Evolutionary conservation across 2,329 filamentous ascomycete species (phyloP).

Genomic region (Curvularia hawaiiensis): DNA sequence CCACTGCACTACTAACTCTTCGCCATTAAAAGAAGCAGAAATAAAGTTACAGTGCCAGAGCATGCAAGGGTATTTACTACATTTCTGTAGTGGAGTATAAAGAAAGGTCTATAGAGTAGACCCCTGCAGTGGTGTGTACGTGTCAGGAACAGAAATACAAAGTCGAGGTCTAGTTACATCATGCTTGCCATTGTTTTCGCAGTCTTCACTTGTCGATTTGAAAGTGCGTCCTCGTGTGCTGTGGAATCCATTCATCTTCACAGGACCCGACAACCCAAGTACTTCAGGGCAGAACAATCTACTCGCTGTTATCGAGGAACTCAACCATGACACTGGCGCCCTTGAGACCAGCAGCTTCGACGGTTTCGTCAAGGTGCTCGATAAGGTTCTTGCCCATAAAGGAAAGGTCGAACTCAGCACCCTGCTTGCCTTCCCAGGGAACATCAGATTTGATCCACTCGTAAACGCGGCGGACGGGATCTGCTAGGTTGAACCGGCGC

Average conservation of each 20-base stretch:
- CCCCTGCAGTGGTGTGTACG: neutral
- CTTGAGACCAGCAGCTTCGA: constrained; percentile 83
- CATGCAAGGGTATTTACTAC: constrained; percentile 18
- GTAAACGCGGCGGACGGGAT: constrained; percentile 82
- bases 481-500: constrained; percentile 77
- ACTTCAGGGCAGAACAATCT: neutral
- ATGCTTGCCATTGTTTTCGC: neutral
- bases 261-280: neutral
- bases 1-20: neutral
- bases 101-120: constrained; percentile 16
- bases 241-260: neutral
- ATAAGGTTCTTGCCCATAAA: constrained; percentile 87
- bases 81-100: constrained; percentile 5
- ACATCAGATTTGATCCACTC: constrained; percentile 91
- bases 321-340: constrained; percentile 97
- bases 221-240: neutral
- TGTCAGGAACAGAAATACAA: neutral
- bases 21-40: neutral
- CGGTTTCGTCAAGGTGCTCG: constrained; percentile 71
- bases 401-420: constrained; percentile 84
- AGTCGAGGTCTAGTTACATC: neutral
- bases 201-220: neutral
- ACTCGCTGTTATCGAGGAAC: constrained; percentile 57
- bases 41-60: constrained; percentile 7
- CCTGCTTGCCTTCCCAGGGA: constrained; percentile 80